A percentile compares a stretch with the other conserved stretches of the same genome.
phyloP scores from a whole-genome alignment of 1,284 basidiomycete species.

The Bondarzewia mesenterica region DNA sequence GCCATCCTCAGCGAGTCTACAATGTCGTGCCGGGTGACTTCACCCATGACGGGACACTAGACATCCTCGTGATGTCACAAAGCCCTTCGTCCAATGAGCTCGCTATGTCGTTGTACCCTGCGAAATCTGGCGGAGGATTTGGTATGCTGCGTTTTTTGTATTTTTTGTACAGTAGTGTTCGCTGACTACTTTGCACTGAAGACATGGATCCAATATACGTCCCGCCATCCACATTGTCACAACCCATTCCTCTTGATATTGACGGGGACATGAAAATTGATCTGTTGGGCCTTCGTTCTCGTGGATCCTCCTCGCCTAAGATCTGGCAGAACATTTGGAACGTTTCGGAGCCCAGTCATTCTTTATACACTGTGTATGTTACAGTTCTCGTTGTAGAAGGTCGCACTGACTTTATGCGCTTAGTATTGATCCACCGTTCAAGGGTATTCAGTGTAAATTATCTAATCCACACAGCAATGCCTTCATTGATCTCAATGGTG shows the following conservation, averaged over 20 bases:
- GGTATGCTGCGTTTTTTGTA: constrained; percentile 38
- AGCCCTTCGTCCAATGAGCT: constrained; percentile 39
- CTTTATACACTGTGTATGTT: constrained; percentile 56
- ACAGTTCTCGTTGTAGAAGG: neutral
- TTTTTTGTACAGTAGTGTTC: neutral
- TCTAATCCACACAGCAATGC: constrained; percentile 91
- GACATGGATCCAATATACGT: constrained; percentile 39
- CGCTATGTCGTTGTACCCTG: constrained; percentile 64
- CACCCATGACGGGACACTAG: constrained; percentile 85
- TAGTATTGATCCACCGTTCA: constrained; percentile 54
- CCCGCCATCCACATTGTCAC: constrained; percentile 61
- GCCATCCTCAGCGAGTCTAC: constrained; percentile 45
- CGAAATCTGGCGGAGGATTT: constrained; percentile 55
- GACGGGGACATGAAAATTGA: constrained; percentile 88
- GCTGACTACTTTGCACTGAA: constrained; percentile 11
- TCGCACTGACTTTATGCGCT: neutral
- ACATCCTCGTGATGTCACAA: constrained; percentile 81
- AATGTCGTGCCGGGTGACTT: constrained; percentile 93
- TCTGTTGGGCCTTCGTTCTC: constrained; percentile 65
- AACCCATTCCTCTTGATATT: constrained; percentile 83
- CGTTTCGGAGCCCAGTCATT: constrained; percentile 36
- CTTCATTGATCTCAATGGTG: constrained; percentile 92
- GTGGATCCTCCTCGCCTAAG: constrained; percentile 36
- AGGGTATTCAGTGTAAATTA: constrained; percentile 62
- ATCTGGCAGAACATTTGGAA: constrained; percentile 80